Base-by-base conservation (phyloP, 1,284 basidiomycete species). In the Fomitopsis betulina region DNA sequence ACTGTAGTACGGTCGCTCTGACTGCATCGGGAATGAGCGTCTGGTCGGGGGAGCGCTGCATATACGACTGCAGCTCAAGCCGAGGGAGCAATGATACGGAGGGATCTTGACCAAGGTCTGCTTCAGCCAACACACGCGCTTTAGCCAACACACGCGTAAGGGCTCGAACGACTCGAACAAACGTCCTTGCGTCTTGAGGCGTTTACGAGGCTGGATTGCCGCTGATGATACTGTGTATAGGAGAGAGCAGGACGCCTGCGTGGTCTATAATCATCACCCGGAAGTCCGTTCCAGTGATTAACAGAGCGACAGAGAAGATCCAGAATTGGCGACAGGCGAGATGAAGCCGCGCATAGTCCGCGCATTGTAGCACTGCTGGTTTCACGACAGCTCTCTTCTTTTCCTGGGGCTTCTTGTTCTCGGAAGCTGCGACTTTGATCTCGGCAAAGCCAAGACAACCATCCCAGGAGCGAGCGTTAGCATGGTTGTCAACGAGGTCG, bases 261-360 rank as follows among this genome's bases (percentile, higher is more conserved):
- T 63, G 60, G 39, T 66, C 66, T 42, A 64, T 62, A 12, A 63
- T 60, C 8, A 21, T 57, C 6, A 65, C 63, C 27, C 58, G 63
- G 49, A 66, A 69, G 7, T 56, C 23, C 27, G 35, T 40, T 0
- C 67, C 66, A 38, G 49, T 64, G 32, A 69, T 60, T 10, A 67
- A 50, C 5, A 69, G 49, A 15, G 58, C 58, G 50, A 68, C 40
- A 21, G 65, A 62, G 50, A 64, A 69, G 12, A 67, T 47, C 33
- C 53, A 56, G 61, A 69, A 69, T 2, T 67, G 67, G 3, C 62
- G 50, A 5, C 51, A 51, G 25, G 65, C 63, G 8, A 30, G 27
- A 2, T 30, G 27, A 3, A 30, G 0, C 8, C 27, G 27, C 27
- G 27, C 27, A 2, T 30, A 30, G 8, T 30, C 27, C 5, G 27